Conservation (phyloP, 73 alveolate species). For the Stentor roeselii region DNA sequence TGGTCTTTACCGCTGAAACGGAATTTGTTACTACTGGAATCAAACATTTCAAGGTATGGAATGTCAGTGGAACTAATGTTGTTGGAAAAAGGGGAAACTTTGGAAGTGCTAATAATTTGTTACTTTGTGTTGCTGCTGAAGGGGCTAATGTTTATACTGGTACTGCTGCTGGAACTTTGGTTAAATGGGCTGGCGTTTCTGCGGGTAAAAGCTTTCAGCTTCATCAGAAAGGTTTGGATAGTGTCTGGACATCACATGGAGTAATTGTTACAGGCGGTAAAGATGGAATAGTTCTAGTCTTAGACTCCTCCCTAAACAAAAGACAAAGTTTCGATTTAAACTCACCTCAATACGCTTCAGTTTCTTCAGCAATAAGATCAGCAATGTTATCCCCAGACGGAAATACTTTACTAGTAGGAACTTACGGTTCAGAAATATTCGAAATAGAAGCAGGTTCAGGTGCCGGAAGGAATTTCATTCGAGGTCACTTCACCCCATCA, state of each 20-base stretch:
- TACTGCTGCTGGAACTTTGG: constrained; percentile 64
- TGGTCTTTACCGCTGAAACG: constrained; percentile 73
- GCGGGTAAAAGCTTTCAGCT: constrained; percentile 45
- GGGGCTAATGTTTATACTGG: constrained; percentile 74
- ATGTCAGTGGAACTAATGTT: constrained; percentile 55
- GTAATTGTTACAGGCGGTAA: constrained; percentile 93
- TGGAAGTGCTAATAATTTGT: constrained; percentile 61
- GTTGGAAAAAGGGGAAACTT: constrained; percentile 66
- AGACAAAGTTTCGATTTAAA: constrained; percentile 48
- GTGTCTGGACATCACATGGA: constrained; percentile 59
- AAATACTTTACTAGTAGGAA: constrained; percentile 73
- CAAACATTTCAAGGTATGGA: constrained; percentile 87
- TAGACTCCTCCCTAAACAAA: constrained; percentile 53
- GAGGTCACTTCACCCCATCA: constrained; percentile 60
- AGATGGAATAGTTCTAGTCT: constrained; percentile 66
- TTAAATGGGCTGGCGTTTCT: constrained; percentile 60
- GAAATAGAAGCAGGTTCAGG: constrained; percentile 51
- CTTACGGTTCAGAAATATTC: constrained; percentile 87
- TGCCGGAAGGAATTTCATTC: constrained; percentile 30
- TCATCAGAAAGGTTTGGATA: constrained; percentile 76
- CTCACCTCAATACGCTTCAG: constrained; percentile 36
- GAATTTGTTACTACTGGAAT: constrained; percentile 92
- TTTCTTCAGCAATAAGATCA: constrained; percentile 75
- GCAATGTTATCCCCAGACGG: constrained; percentile 51
- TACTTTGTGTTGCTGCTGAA: constrained; percentile 60